A percentile compares a stretch with the other conserved stretches of the same genome.
Conservation (phyloP, 163 green algal genomes). For the Scenedesmus sp. region DNA sequence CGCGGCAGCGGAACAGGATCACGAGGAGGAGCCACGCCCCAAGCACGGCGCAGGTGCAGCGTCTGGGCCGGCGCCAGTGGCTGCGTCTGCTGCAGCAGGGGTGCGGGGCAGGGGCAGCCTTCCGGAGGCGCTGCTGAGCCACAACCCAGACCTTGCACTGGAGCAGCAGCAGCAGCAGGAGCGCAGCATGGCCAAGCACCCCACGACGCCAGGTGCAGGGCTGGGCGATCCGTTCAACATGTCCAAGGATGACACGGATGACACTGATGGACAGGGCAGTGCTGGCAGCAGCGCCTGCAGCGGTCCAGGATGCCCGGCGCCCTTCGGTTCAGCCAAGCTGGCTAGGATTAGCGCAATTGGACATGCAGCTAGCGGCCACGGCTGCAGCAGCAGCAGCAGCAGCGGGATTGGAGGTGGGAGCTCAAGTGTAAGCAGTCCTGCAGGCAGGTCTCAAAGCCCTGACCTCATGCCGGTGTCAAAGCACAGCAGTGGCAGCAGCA, state of each 20-base stretch:
- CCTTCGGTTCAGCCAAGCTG: background rate
- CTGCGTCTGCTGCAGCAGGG: background rate
- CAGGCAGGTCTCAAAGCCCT: background rate
- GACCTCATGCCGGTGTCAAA: background rate
- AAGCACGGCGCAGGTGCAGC: background rate
- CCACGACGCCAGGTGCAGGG: background rate
- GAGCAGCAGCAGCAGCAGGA: conserved; percentile 31
- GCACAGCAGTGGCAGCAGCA: background rate
- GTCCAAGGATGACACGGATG: background rate
- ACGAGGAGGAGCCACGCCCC: background rate
- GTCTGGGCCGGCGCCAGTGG: too few relatives aligned
- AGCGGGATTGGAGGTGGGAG: background rate
- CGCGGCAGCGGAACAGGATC: too few relatives aligned
- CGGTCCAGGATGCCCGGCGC: background rate
- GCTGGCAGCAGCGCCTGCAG: background rate
- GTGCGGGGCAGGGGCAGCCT: background rate
- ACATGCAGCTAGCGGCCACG: background rate
- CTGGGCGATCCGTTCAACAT: conserved; percentile 28
- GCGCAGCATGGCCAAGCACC: background rate
- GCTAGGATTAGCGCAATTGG: background rate
- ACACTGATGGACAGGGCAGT: background rate
- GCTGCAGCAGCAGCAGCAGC: background rate
- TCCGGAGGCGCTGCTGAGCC: background rate
- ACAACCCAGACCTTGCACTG: conserved; percentile 16
- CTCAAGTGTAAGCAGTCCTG: background rate